Evolutionary conservation across 2,329 filamentous ascomycete species (phyloP), one percentile per base, ranked within the genome.

Genomic region (Thermochaetoides dissita): DNA sequence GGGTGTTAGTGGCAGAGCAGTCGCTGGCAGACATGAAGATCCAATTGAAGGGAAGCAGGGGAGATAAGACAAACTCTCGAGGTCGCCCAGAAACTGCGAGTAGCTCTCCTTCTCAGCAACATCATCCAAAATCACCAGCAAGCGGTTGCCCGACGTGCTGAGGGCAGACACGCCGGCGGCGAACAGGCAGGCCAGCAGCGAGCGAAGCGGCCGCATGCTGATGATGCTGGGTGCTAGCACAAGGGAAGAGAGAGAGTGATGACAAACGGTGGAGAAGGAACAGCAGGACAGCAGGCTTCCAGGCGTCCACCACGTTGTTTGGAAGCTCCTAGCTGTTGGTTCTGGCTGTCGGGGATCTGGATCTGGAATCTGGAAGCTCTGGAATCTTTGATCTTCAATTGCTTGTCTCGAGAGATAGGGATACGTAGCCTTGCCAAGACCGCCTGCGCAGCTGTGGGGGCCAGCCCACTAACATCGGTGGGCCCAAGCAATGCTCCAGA

Each of bases 121-220:
- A 54, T 94, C 82, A 56, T 96, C 89, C 41, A 94, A 64, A 45
- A 98, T 74, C 47, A 93, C 87, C 56, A 98, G 70, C 62, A 96
- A 64, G 58, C 86, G 76, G 62, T 74, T 76, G 46, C 89, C 91
- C 38, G 77, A 72, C 49, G 79, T 81, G 67, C 88, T 94, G 56
- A 82, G 65, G 44, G 87, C 87, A 60, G 81, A 74, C 52, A 76
- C 83, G 44, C 77, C 67, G 56, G 79, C 72, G 49, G 76, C 65
- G 49, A 84, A 69, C 49, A 76, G 68, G 55, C 87, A 66, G 47
- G 85, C 62, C 50, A 86, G 65, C 57, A 84, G 70, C 55, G 81
- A 80, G 64, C 82, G 62, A 59, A 81, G 64, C 68, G 80, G 83
- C 73, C 77, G 74, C 85, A 93, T 77, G 58, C 50, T 51, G 46